phyloP scores from a whole-genome alignment of 768 basidiomycete genomes.

The Cantharellus cinnabarinus region DNA sequence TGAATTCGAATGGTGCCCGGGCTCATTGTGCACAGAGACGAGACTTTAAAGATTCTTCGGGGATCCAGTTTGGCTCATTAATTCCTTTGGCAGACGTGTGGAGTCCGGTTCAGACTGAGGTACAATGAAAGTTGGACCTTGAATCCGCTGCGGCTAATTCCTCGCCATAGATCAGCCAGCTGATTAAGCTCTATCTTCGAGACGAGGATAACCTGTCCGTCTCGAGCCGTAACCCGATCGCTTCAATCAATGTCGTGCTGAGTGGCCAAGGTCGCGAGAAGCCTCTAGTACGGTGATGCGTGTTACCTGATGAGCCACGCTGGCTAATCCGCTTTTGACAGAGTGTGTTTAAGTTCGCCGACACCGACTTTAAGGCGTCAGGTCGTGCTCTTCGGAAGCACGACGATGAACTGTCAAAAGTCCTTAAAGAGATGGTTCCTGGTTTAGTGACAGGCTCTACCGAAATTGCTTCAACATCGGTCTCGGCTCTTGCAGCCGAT shows the following conservation, averaged over 20 bases:
- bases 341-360: conserved; percentile 79
- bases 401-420: conserved; percentile 68
- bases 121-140: conserved; percentile 17
- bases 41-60: conserved; percentile 76
- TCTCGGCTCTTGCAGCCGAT: conserved; percentile 43
- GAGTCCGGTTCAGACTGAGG: conserved; percentile 78
- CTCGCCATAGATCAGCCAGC: conserved; percentile 43
- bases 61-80: conserved; percentile 49
- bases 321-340: conserved; percentile 15
- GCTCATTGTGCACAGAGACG: conserved; percentile 34
- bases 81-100: conserved; percentile 79
- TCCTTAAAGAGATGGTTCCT: conserved; percentile 80
- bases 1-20: neutral
- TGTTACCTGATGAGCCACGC: conserved; percentile 29
- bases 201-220: conserved; percentile 70
- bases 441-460: conserved; percentile 65
- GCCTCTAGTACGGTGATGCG: conserved; percentile 57
- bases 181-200: conserved; percentile 79
- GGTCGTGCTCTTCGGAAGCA: conserved; percentile 47
- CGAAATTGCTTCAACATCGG: conserved; percentile 27
- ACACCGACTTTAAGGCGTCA: conserved; percentile 61
- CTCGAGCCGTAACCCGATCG: conserved; percentile 69
- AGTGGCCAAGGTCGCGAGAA: conserved; percentile 28
- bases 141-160: conserved; percentile 3
- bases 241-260: conserved; percentile 84